Evolutionary conservation across 495 filamentous ascomycete genomes (phyloP).

Genomic region (Neurospora tetraspora): DNA sequence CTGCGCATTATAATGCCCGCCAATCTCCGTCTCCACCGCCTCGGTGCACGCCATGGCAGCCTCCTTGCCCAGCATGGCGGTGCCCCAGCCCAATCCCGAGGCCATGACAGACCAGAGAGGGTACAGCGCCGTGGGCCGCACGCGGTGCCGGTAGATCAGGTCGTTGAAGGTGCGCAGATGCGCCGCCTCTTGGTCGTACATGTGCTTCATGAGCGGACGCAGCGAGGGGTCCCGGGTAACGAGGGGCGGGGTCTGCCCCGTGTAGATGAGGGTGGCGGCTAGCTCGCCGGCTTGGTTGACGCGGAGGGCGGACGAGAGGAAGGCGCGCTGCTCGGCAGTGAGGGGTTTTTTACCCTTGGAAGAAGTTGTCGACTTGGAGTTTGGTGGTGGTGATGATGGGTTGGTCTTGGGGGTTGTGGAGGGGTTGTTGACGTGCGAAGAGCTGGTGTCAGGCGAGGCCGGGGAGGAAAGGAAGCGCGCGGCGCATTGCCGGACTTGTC

Average conservation of each 20-base stretch:
- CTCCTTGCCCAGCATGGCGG: conserved; percentile 81
- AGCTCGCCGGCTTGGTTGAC: conserved; percentile 90
- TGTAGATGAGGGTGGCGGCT: conserved; percentile 79
- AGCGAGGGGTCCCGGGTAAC: conserved; percentile 77
- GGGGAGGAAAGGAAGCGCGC: conserved; percentile 1
- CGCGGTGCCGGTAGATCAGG: conserved; percentile 74
- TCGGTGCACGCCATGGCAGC: conserved; percentile 98
- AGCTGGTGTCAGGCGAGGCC: conserved; percentile 2
- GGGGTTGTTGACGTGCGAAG: conserved; percentile 1
- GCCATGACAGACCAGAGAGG: conserved; percentile 83
- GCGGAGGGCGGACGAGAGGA: conserved; percentile 72
- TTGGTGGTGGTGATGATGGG: neutral
- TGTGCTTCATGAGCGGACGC: conserved; percentile 83
- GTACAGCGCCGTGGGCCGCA: conserved; percentile 90
- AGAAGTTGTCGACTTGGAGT: conserved; percentile 5
- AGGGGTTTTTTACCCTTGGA: conserved; percentile 44
- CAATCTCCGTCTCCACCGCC: conserved; percentile 97
- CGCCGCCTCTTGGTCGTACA: conserved; percentile 92
- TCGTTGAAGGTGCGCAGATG: conserved; percentile 81
- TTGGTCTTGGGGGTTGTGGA: neutral
- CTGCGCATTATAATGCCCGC: conserved; percentile 90
- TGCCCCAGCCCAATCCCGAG: conserved; percentile 78
- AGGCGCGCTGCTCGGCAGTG: conserved; percentile 58
- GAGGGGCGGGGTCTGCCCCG: conserved; percentile 63
- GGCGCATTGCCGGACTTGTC: neutral